Evolutionary conservation across 2,329 filamentous ascomycete species (phyloP), one percentile per base, ranked within the genome.

Genomic region (Macrophomina tecta): DNA sequence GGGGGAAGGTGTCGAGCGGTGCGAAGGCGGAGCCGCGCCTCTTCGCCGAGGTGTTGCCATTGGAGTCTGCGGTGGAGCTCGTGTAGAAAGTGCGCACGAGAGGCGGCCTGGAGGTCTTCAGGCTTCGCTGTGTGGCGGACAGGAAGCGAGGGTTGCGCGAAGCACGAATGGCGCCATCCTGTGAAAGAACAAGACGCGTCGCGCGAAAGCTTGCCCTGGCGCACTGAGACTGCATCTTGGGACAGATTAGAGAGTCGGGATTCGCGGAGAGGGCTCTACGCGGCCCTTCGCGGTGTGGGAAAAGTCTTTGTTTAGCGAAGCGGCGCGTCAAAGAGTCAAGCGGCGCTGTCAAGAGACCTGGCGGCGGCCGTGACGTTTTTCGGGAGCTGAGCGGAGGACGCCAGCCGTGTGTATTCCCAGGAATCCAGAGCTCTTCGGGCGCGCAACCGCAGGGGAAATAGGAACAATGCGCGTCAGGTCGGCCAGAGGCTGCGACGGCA

Each of bases 1-100:
- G 86, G 65, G 91, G 85, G 74, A 97, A 97, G 48, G 87, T 87
- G 75, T 90, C 87, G 67, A 87, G 81, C 45, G 78, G 78, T 46
- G 77, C 77, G 74, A 82, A 67, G 38, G 56, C 65, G n/a, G 65
- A 67, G 65, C 56, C 65, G 49, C 52, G 65, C 51, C 64, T 64
- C 18, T 38, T 40, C 7, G 51, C 46, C 28, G 69, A 51, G 14
- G 46, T 58, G 30, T 55, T 67, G 65, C 63, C 61, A 30, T 67
- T 60, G 18, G 64, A 67, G 64, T 70, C 70, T n/a, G 69, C 52
- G 28, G 68, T 58, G 16, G 69, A 63, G 66, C 70, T 71, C n/a
- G 68, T 62, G 68, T 70, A 70, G 55, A 70, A 71, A 9, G 69
- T 65, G 11, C 69, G 52, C 16, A 36, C 40, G 34, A 51, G 40